Evolutionary conservation across 108 stramenopile species (phyloP).

Genomic region (Schizochytrium sp.): DNA sequence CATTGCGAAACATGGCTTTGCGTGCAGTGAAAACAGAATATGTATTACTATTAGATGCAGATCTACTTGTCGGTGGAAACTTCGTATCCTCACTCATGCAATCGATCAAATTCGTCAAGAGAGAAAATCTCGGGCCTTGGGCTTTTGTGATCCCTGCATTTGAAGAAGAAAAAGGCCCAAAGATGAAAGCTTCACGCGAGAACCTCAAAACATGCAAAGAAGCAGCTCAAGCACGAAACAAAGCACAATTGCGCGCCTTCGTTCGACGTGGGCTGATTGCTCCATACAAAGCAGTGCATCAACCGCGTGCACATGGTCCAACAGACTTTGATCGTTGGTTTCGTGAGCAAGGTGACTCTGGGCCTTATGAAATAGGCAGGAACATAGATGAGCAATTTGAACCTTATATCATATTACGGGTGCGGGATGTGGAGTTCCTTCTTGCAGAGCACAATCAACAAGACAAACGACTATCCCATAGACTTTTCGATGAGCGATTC

Average conservation of each 20-base stretch:
- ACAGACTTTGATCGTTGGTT: not conserved
- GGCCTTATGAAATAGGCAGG: constrained; percentile 5
- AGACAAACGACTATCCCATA: not conserved
- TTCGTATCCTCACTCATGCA: not conserved
- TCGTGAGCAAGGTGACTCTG: not conserved
- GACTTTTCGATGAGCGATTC: constrained; percentile 53
- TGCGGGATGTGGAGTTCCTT: not conserved
- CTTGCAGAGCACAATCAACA: not conserved
- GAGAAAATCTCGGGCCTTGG: not conserved
- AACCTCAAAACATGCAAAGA: not conserved
- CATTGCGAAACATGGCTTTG: not conserved
- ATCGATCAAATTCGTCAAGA: not conserved
- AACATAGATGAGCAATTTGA: not conserved
- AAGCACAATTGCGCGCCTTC: not conserved
- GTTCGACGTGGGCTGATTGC: not conserved
- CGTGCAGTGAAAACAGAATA: not conserved
- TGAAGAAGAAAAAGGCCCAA: not conserved
- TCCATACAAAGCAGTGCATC: constrained; percentile 42
- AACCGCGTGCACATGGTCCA: constrained; percentile 42
- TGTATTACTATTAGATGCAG: constrained; percentile 15
- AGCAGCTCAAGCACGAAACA: not conserved
- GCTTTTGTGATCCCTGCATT: not conserved
- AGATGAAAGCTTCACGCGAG: no score
- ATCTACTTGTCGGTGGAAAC: not conserved
- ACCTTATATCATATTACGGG: not conserved